Evolutionary conservation across 1,284 basidiomycete species (phyloP), one percentile per base, ranked within the genome.

Genomic region (Ustilago bromivora): DNA sequence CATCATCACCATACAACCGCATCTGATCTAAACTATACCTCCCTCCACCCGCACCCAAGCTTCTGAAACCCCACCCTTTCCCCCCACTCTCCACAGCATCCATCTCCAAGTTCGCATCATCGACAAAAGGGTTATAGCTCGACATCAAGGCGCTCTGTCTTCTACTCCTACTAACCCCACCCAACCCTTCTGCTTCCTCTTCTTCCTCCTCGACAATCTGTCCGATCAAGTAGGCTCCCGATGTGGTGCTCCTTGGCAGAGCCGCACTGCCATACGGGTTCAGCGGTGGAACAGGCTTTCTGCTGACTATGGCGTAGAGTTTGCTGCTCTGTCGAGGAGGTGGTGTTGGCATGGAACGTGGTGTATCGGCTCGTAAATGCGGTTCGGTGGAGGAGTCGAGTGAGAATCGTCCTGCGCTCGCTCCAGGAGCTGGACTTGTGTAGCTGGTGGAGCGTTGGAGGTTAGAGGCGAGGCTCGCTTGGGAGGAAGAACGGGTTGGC

Each of bases 301-400:
- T 36, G 3, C 19, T 8, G 32, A 56, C 28, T 19, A 65, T 23
- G 4, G 66, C 66, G 52, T 69, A 74, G 0, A 52, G 3, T 28
- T 69, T 74, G 53, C 62, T 66, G 49, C 71, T 74, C 10, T 57
- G 47, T 0, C 71, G 58, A 1, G 71, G 62, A 1, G 71, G 71
- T 4, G 66, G 64, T 13, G 23, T 9, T 1, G 71, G 71, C 0
- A 46, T 36, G 2, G 28, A 6, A 13, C 38, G 10, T 17, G 52
- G 40, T 8, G 49, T 49, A 32, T 61, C 59, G 12, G 19, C 23
- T 35, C 65, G 17, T 49, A 49, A 49, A 13, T 13, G n/a, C 13
- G 49, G 49, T 23, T 3, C 2, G n/a, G n/a, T 31, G 40, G 35
- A 8, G 23, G 53, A 61, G 38, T 71, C 69, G 2, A 66, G 36